phyloP scores from a whole-genome alignment of 2,329 filamentous ascomycete species.

The Zalaria obscura region DNA sequence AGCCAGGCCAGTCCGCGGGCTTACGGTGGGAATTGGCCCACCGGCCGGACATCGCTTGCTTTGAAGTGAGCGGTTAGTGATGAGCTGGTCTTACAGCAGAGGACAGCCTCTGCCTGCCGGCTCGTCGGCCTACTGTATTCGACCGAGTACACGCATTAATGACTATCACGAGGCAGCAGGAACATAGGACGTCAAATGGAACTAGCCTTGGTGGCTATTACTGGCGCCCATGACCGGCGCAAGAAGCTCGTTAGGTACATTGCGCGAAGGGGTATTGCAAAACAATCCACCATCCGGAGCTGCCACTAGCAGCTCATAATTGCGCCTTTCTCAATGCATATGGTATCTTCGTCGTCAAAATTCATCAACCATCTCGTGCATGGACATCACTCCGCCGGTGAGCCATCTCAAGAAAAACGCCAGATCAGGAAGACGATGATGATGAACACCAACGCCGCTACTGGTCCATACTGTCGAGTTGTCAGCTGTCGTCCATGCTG shows the following conservation, averaged over 20 bases:
- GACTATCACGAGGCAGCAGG: not conserved
- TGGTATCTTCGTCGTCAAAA: conserved; percentile 1
- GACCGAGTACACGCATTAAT: too few relatives aligned
- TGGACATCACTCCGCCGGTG: not conserved
- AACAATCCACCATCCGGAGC: not conserved
- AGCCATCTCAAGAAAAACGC: conserved; percentile 61
- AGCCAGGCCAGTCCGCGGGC: too few relatives aligned
- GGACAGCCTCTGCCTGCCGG: too few relatives aligned
- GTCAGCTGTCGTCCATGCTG: conserved; percentile 10
- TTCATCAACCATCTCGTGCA: not conserved
- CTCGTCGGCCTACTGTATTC: too few relatives aligned
- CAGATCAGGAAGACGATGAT: conserved; percentile 81
- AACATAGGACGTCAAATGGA: not conserved
- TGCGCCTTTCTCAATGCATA: not conserved
- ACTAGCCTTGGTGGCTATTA: not conserved
- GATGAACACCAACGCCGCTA: conserved; percentile 67
- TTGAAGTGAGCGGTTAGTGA: too few relatives aligned
- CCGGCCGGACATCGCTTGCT: too few relatives aligned
- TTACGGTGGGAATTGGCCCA: too few relatives aligned
- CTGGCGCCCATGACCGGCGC: not conserved
- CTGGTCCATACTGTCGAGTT: conserved; percentile 61
- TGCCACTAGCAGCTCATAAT: not conserved
- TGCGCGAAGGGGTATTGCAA: conserved; percentile 3
- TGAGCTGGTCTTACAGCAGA: too few relatives aligned
- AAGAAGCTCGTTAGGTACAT: too few relatives aligned